Conservation (phyloP, 2,329 filamentous ascomycete species). For the Massarina eburnea region DNA sequence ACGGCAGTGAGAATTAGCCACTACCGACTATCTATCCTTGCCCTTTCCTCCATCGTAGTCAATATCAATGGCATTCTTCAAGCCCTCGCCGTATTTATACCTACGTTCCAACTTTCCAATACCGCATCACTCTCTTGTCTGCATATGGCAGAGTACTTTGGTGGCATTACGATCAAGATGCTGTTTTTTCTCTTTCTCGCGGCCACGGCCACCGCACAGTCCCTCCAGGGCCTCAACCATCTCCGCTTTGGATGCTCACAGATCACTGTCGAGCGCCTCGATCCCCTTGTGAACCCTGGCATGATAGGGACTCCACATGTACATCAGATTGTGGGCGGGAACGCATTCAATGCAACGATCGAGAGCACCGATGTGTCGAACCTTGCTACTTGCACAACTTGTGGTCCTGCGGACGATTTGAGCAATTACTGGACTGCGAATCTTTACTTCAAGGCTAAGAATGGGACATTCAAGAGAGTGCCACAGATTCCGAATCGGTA, state of each 20-base stretch:
- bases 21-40: background rate
- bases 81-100: background rate
- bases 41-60: background rate
- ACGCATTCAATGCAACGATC: conserved; percentile 18
- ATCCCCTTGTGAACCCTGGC: conserved; percentile 29
- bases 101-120: background rate
- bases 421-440: conserved; percentile 22
- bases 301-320: conserved; percentile 11
- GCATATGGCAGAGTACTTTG: too few relatives aligned
- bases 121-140: background rate
- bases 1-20: conserved; percentile 1
- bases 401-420: conserved; percentile 8
- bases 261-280: conserved; percentile 22
- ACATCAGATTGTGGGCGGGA: conserved; percentile 17
- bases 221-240: conserved; percentile 6
- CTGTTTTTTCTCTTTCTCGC: conserved; percentile 3
- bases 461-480: conserved; percentile 19
- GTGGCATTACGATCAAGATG: background rate
- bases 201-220: conserved; percentile 1
- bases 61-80: background rate
- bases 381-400: conserved; percentile 17
- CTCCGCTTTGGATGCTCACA: conserved; percentile 24
- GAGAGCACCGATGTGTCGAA: conserved; percentile 13
- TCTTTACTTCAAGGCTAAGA: conserved; percentile 19
- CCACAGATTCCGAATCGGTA: conserved; percentile 35